These are phyloP conservation scores for Polysphondylium violaceum DNA, from an alignment of 78 protist species.

Conservation along the genomic window DNA sequence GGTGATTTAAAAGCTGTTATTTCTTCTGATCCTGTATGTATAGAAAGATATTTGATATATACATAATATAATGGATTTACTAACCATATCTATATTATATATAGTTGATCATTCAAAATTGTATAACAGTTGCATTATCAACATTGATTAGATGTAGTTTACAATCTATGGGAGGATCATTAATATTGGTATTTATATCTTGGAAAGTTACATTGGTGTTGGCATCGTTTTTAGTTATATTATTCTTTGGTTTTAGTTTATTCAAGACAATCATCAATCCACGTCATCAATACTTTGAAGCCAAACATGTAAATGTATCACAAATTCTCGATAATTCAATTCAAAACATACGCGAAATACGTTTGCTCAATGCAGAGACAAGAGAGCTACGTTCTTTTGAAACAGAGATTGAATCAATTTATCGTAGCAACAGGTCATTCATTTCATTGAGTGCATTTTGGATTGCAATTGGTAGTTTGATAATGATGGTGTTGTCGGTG, in stretches of 20 bases:
- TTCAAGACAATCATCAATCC: constrained; percentile 12
- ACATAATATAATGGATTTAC: not conserved
- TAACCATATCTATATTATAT: not conserved
- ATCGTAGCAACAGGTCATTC: constrained; percentile 10
- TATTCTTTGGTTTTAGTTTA: not conserved
- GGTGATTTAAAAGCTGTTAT: constrained; percentile 64
- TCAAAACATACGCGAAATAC: constrained; percentile 24
- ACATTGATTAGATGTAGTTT: constrained; percentile 44
- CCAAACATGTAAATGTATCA: not conserved
- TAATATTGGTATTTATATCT: constrained; percentile 32
- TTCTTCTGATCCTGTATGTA: constrained; percentile 54
- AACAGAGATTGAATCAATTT: constrained; percentile 37
- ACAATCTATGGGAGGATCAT: constrained; percentile 34
- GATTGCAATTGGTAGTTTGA: constrained; percentile 43
- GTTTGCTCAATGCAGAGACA: constrained; percentile 55
- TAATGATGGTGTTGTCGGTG: not conserved
- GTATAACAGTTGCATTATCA: constrained; percentile 69
- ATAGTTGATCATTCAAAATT: constrained; percentile 63
- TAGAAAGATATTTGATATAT: not conserved
- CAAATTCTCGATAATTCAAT: constrained; percentile 10
- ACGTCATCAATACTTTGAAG: constrained; percentile 42
- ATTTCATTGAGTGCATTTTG: constrained; percentile 37
- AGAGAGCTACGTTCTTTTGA: constrained; percentile 49
- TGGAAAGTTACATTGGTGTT: constrained; percentile 52
- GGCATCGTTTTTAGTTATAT: constrained; percentile 22